Evolutionary conservation across 345 rosid genomes (phyloP), one percentile per base, ranked within the genome.

Genomic region (Excoecaria cochinchinensis): DNA sequence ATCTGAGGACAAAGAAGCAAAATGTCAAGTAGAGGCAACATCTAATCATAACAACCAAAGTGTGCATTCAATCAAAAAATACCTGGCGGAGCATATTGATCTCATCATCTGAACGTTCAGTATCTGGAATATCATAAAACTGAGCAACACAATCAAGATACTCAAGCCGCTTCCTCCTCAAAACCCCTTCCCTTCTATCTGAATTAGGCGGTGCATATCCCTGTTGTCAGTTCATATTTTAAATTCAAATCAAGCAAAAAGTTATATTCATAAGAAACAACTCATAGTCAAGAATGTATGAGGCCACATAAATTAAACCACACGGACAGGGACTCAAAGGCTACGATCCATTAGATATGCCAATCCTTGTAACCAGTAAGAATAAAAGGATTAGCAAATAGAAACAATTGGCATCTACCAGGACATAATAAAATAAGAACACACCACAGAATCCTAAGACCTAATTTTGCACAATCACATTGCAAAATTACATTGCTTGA

Each of bases 141-240:
- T 95, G 98, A 79, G 91, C 85, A 75, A 93, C 98, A 83, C 92
- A 91, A 65, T 95, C 99, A 76, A 93, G 92, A 87, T 93, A 95
- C 82, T 95, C 99, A 22, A 86, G 82, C 52, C 97, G 93, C 82
- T 95, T 95, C 80, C 96, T 93, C 82, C 89, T 88, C 71, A 93
- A 78, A 82, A 89, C 92, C 76, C 88, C 92, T 84, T 93, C 97
- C 92, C 98, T 88, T 90, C 97, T 90, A 90, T 95, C 99, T 91
- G 98, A 93, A 89, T 95, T 95, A 89, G 99, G 88, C 82, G 99
- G 95, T 95, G 97, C 98, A 90, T 91, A 93, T 91, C 98, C 99
- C 97, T 95, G 98, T 90, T 82, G 97, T 95, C 97, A 90, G 91
- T 86, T 86, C 87, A 89, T 87, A 82, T 84, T 87, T 31, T 77